Evolutionary conservation across 371 early-diverging fungal genomes (phyloP), one percentile per base, ranked within the genome.

Genomic region (Mucor sp.): DNA sequence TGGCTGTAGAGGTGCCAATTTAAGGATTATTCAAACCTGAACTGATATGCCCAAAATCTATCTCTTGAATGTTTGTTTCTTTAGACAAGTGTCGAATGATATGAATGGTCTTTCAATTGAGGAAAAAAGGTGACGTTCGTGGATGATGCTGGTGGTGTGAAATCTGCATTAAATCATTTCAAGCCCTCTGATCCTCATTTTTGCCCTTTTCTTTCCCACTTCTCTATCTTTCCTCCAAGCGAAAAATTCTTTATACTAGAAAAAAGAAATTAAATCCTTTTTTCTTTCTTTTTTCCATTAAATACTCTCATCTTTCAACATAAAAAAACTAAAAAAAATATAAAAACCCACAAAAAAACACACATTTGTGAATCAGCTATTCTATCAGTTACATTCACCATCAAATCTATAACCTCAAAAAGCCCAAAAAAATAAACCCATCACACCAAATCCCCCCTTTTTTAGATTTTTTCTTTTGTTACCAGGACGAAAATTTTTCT

Each of bases 321-420:
- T 15, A 59, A 37, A 48, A 48, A 60, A 60, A 43, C 33, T 14
- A 43, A 25, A 48, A 62, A 62, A 62, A 62, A 50, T 32, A 23
- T 33, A 35, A 25, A 37, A 53, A 62, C 35, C 19, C 14, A 21
- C 8, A 50, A 50, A 62, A 62, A 62, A 62, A 62, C 35, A 23
- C 21, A 57, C 30, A 57, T 33, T 33, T 33, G 57, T 32, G 57
- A 32, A 57, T 33, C 15, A 53, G 27, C 14, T 53, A 21, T 21
- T 47, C 21, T 21, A 47, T 47, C 47, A 47, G 47, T 47, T 41
- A 53, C 5, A 53, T 53, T 53, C 53, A 53, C 27, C 27, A 27
- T 25, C 27, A 15, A 21, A 48, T 15, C 50, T 21, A 35, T 35
- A 58, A 58, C 11, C 27, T 43, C 39, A 44, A 30, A 62, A 53